Conservation (phyloP, 768 basidiomycete species). For the Podaxis pistillaris region DNA sequence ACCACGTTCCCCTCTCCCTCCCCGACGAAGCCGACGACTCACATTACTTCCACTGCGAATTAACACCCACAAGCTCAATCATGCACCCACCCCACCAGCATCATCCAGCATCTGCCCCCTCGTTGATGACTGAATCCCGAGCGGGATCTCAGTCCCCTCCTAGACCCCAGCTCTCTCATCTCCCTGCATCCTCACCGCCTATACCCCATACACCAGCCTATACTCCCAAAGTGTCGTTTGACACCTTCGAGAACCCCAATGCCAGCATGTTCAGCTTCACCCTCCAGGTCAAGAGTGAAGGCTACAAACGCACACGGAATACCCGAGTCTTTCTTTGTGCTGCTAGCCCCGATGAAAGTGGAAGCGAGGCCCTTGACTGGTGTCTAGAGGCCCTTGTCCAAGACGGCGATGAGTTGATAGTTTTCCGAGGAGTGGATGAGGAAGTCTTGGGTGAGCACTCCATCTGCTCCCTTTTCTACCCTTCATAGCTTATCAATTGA, state of each 20-base stretch:
- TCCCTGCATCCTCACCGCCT: conserved; percentile 15
- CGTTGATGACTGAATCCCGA: neutral
- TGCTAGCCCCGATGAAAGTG: conserved; percentile 84
- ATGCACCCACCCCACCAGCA: conserved; percentile 1
- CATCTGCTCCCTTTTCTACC: neutral
- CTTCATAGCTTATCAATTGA: neutral
- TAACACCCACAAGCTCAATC: conserved; percentile 14
- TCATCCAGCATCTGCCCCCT: neutral
- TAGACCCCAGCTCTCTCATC: conserved; percentile 10
- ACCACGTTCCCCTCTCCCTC: conserved; percentile 7
- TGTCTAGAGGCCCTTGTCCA: conserved; percentile 79
- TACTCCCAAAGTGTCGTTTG: conserved; percentile 79
- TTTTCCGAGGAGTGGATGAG: conserved; percentile 86
- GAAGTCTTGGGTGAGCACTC: conserved; percentile 68
- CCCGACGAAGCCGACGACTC: conserved; percentile 12
- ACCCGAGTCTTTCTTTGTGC: conserved; percentile 92
- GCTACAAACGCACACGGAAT: conserved; percentile 69
- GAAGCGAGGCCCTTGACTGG: conserved; percentile 89
- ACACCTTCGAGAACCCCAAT: conserved; percentile 81
- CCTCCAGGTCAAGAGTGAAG: conserved; percentile 79
- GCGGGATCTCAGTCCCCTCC: conserved; percentile 19
- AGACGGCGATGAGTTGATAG: conserved; percentile 90
- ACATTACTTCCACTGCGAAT: conserved; percentile 9
- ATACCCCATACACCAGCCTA: conserved; percentile 31
- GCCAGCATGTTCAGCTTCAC: conserved; percentile 89